These are phyloP conservation scores for Stagonosporopsis vannaccii DNA, from an alignment of 2,329 filamentous ascomycete species.

Conservation along the genomic window DNA sequence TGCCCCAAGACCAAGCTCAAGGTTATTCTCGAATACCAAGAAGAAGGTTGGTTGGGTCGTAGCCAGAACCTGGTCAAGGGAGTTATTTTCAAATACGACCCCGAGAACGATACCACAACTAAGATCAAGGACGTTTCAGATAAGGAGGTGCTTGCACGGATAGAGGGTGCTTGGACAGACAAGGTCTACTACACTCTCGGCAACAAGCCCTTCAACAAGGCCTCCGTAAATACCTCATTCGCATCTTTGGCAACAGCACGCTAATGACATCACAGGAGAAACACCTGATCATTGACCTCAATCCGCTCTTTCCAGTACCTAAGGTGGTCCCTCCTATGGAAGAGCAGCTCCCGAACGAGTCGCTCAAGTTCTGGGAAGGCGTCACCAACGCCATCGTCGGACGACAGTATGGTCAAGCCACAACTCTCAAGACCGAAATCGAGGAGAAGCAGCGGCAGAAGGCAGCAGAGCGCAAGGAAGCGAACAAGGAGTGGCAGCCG, in stretches of 20 bases:
- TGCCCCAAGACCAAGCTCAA: constrained; percentile 92
- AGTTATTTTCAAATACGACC: constrained; percentile 88
- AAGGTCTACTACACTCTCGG: constrained; percentile 68
- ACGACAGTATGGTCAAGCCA: constrained; percentile 86
- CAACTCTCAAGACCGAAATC: constrained; percentile 85
- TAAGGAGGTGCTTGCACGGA: constrained; percentile 79
- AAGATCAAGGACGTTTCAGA: constrained; percentile 87
- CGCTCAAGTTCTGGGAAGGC: constrained; percentile 82
- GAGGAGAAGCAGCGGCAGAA: constrained; percentile 89
- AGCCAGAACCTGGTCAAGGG: constrained; percentile 92
- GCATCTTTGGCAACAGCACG: background rate
- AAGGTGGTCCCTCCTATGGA: constrained; percentile 82
- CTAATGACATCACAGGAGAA: constrained; percentile 52
- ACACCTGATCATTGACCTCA: constrained; percentile 83
- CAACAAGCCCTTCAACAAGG: constrained; percentile 55
- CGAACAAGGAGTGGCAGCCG: constrained; percentile 77
- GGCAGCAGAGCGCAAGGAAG: constrained; percentile 78
- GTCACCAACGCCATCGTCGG: constrained; percentile 85
- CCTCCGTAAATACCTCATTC: constrained; percentile 60
- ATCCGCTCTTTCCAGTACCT: constrained; percentile 78
- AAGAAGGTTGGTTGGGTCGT: constrained; percentile 93
- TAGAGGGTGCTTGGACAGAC: constrained; percentile 87
- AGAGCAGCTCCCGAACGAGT: constrained; percentile 87
- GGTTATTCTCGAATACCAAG: constrained; percentile 88
- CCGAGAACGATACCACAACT: constrained; percentile 80